Evolutionary conservation across 495 filamentous ascomycete species (phyloP).

Genomic region (Penicillium daleae): DNA sequence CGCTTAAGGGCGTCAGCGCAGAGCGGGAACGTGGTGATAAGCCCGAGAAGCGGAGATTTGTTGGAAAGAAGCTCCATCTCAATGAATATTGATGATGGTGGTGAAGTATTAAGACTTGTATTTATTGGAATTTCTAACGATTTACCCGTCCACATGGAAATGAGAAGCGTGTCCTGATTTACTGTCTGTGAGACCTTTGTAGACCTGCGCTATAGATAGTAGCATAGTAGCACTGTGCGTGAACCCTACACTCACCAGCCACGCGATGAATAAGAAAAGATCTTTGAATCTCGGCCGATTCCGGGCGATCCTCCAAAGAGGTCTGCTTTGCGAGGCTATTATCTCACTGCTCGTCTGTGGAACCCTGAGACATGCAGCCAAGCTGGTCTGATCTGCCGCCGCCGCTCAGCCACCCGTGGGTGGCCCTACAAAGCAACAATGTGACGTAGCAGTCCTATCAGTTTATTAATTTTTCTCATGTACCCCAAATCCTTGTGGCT

Average conservation of each 20-base stretch:
- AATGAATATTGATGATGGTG: conserved; percentile 63
- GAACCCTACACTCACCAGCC: neutral
- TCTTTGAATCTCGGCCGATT: neutral
- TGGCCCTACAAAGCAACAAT: neutral
- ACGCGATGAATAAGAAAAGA: neutral
- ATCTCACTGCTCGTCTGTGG: neutral
- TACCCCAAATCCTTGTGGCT: neutral
- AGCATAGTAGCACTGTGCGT: neutral
- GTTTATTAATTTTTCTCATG: neutral
- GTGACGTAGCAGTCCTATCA: neutral
- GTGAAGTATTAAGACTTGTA: neutral
- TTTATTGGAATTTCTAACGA: neutral
- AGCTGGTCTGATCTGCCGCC: neutral
- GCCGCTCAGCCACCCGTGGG: neutral
- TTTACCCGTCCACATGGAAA: neutral
- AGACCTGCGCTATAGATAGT: neutral
- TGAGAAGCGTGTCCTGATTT: neutral
- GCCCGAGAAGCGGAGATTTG: conserved; percentile 59
- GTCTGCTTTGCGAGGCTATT: neutral
- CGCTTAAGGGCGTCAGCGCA: conserved; percentile 68
- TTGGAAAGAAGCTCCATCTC: conserved; percentile 79
- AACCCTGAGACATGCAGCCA: conserved; percentile 1
- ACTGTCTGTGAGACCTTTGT: neutral
- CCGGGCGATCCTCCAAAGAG: neutral
- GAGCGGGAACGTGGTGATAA: conserved; percentile 53